Evolutionary conservation across 371 early-diverging fungal genomes (phyloP).

Genomic region (Mucor velutinosus): DNA sequence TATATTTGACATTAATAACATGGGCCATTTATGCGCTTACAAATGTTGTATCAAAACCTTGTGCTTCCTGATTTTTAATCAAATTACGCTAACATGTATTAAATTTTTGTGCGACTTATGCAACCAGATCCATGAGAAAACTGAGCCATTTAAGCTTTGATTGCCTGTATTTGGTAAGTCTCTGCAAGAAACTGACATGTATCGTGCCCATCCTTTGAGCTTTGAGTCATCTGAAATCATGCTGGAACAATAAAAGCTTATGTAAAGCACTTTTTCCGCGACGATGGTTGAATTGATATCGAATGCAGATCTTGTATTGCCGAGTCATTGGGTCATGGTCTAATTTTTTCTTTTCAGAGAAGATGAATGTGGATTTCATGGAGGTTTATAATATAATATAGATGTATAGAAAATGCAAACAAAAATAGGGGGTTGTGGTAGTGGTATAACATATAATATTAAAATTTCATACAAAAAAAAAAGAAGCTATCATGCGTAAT

Average conservation of each 20-base stretch:
- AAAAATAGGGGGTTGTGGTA: background rate
- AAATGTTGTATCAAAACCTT: background rate
- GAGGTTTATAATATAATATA: background rate
- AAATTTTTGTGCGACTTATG: background rate
- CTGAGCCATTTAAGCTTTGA: background rate
- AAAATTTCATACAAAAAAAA: slow-evolving; percentile 8
- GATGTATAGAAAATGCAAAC: background rate
- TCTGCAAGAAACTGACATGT: background rate
- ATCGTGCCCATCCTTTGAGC: no score
- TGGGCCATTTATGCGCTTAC: background rate
- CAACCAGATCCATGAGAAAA: background rate
- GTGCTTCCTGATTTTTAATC: slow-evolving; percentile 1
- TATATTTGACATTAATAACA: background rate
- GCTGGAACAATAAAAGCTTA: no score
- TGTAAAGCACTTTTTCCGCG: background rate
- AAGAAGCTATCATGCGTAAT: background rate
- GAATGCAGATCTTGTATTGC: no score
- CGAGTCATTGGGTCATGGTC: no score
- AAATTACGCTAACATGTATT: background rate
- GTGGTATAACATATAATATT: background rate
- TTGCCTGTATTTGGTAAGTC: background rate
- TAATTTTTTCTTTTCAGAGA: background rate
- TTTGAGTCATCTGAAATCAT: background rate
- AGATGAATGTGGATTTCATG: background rate
- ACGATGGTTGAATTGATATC: no score